A percentile compares a stretch with the other conserved stretches of the same genome.
Conservation (phyloP, 805 yeast genomes). For the Kodamaea kakaduensis region DNA sequence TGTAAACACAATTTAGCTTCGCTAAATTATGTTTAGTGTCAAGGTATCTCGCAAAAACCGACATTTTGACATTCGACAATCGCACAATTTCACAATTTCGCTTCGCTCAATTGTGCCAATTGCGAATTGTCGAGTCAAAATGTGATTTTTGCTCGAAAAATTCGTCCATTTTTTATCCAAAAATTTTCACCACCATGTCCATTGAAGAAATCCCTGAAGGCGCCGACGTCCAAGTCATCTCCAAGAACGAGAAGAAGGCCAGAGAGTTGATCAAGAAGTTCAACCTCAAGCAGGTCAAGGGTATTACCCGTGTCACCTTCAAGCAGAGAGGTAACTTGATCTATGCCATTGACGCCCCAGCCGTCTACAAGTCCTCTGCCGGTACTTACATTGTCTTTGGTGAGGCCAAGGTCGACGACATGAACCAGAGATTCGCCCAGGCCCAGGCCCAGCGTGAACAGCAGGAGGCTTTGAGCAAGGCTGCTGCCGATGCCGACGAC, state of each 20-base stretch:
- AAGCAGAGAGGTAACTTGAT: slow-evolving; percentile 88
- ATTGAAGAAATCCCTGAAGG: slow-evolving; percentile 72
- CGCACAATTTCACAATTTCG: neutral
- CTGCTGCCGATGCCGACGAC: slow-evolving; percentile 44
- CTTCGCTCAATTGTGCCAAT: no score
- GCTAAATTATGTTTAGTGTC: no score
- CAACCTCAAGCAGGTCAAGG: slow-evolving; percentile 85
- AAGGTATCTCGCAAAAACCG: no score
- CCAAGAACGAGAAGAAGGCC: slow-evolving; percentile 94
- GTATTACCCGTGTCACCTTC: slow-evolving; percentile 93
- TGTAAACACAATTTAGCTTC: no score
- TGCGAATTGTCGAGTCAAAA: no score
- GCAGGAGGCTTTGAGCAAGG: slow-evolving; percentile 42
- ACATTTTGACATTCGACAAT: slow-evolving; percentile 4
- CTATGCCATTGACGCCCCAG: slow-evolving; percentile 89
- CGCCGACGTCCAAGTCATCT: slow-evolving; percentile 73
- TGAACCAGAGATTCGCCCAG: slow-evolving; percentile 81
- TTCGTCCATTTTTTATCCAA: slow-evolving; percentile 2
- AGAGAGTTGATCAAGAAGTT: slow-evolving; percentile 84
- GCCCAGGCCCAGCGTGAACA: slow-evolving; percentile 74
- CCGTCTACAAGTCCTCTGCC: slow-evolving; percentile 87
- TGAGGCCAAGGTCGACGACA: slow-evolving; percentile 95
- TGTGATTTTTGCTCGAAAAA: no score
- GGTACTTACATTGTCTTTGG: slow-evolving; percentile 97
- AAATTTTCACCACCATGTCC: slow-evolving; percentile 29